Base-by-base conservation (phyloP, 2,329 filamentous ascomycete species). In the Pseudogymnoascus pannorum region DNA sequence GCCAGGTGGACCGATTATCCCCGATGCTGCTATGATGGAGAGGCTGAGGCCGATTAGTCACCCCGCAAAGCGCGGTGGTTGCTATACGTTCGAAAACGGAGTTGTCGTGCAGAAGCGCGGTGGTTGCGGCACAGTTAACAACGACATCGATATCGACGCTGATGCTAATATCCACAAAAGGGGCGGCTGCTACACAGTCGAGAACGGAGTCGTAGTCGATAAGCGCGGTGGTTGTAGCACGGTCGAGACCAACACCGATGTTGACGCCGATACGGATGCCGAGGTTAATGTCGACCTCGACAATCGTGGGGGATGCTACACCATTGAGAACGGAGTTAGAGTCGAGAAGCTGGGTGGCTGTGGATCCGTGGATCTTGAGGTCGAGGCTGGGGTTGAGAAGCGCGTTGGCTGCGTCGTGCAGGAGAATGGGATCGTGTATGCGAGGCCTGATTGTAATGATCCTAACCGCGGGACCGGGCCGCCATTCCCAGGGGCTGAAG, bases 401-500 rank as follows among this genome's bases (percentile, higher is more conserved):
- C 44, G 24, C n/a, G 24, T 29, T 4, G 48, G 48, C 4, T 54
- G 48, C 48, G 31, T 31, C 24, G 16, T 31, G 9, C 1, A 31
- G 16, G 26, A 18, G n/a, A 3, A 31, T 8, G 48, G 48, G 4
- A 5, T 54, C 5, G n/a, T 54, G 14, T 54, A 29, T 18, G 44
- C 24, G 22, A n/a, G 16, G 12, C 20, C 12, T 22, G 7, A 26
- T n/a, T 48, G 20, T n/a, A 6, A 48, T 48, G 12, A 22, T 9
- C 20, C 42, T 6, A 2, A 29, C 5, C 24, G n/a, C 40, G 11
- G 40, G 4, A 5, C 3, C 8, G 44, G 44, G 22, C 24, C 44
- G 24, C 44, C 14, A 4, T 51, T 29, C 11, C 36, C 36, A 11
- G 3, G 18, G 7, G 16, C 68, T 87, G 20, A 87, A n/a, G n/a